Base-by-base conservation (phyloP, 2,329 filamentous ascomycete genomes). In the Thelonectria discophora region DNA sequence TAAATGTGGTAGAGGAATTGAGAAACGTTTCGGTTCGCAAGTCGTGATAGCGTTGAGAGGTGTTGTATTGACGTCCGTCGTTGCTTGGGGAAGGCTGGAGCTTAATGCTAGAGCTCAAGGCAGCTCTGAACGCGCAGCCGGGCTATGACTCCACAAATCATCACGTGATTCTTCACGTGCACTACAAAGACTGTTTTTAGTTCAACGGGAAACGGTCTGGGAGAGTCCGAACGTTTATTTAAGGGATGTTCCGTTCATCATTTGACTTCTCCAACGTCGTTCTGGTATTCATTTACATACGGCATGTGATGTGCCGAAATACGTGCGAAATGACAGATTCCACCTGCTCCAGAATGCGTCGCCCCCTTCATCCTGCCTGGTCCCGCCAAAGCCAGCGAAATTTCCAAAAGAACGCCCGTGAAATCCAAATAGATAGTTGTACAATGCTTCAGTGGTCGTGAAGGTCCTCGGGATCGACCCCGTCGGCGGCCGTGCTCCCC, bases 41-140 rank as follows among this genome's bases (percentile, higher is more conserved):
- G 47, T 65, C 59, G 40, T 50, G 59, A 58, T 51, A 30, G 55
- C 58, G 62, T 65, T 56, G 65, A 63, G 65, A 65, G 63, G 66
- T 64, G 60, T 52, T 66, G 72, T 57, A 68, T 68, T 60, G 65
- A 64, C 63, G 69, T 74, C 48, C 62, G 52, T 66, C 54, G 63
- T 65, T 63, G 67, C 66, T 68, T 62, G 63, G 46, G 60, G 68
- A 68, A 70, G 75, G 75, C 75, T 76, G 69, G 70, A 79, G 77
- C 75, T 80, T 63, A 66, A 66, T 68, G 65, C 66, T 63, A 37
- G 68, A 80, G 78, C 77, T 79, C 75, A 81, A 70, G 79, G 79
- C 79, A 81, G 78, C 79, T 81, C 75, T 76, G 75, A 74, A 81
- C 79, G 78, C 79, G 79, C 76, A 78, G 75, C 73, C 71, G 71